Conservation (phyloP, 352 stramenopile genomes). For the Phytopythium kandeliae region DNA sequence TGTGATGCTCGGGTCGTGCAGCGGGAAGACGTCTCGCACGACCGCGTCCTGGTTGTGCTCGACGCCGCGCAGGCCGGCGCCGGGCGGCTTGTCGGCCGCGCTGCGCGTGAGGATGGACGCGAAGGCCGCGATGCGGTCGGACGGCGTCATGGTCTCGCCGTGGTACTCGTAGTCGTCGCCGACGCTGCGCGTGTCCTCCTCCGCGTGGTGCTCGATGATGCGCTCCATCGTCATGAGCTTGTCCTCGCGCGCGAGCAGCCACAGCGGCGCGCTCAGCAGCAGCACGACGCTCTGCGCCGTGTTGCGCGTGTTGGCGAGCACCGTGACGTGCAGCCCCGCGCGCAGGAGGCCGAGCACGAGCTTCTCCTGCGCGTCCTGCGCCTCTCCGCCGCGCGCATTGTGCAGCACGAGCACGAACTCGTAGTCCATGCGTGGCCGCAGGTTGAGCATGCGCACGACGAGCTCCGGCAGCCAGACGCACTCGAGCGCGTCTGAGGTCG, state of each 20-base stretch:
- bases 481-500: constrained; percentile 31
- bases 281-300: constrained; percentile 33
- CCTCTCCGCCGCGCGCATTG: constrained; percentile 21
- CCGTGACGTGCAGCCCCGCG: constrained; percentile 42
- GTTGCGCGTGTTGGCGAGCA: constrained; percentile 51
- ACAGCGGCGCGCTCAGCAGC: constrained; percentile 49
- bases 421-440: constrained; percentile 49
- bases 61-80: constrained; percentile 38
- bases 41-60: constrained; percentile 44
- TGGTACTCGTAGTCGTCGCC: constrained; percentile 53
- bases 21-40: constrained; percentile 48
- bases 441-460: constrained; percentile 53
- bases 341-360: constrained; percentile 33
- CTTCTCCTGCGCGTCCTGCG: constrained; percentile 28
- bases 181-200: constrained; percentile 38
- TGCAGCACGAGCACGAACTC: constrained; percentile 55
- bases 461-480: constrained; percentile 50
- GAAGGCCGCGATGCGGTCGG: constrained; percentile 42
- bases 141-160: constrained; percentile 46
- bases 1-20: constrained; percentile 56
- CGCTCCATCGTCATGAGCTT: constrained; percentile 63
- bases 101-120: constrained; percentile 46
- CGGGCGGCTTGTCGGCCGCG: constrained; percentile 36
- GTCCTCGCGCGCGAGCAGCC: constrained; percentile 50
- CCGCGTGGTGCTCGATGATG: constrained; percentile 49